Evolutionary conservation across 23 red algal genomes (phyloP).

Genomic region (Gracilariopsis chorda): DNA sequence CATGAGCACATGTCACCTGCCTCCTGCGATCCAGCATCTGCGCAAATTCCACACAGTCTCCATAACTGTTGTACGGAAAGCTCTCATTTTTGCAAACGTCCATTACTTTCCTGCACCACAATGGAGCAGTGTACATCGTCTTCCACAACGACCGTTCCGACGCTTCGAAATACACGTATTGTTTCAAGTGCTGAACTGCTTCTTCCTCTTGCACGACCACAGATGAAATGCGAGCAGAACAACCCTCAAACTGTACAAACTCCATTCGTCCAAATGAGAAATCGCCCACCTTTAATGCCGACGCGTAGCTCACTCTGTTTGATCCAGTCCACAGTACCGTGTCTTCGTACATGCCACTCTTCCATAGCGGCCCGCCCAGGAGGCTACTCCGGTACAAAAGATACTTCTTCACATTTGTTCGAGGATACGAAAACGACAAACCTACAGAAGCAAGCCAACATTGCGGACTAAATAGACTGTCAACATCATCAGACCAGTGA

Average conservation of each 20-base stretch:
- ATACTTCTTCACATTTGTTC: conserved; percentile 10
- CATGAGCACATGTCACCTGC: neutral
- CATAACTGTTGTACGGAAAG: neutral
- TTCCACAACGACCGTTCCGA: neutral
- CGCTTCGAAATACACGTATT: conserved; percentile 34
- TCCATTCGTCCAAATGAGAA: neutral
- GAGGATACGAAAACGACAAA: neutral
- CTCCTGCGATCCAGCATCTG: neutral
- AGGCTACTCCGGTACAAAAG: neutral
- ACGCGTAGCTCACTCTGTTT: neutral
- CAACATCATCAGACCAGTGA: neutral
- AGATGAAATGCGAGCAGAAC: neutral
- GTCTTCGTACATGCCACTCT: neutral
- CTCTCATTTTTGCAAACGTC: neutral
- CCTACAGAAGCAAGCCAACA: neutral
- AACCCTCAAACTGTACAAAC: conserved; percentile 25
- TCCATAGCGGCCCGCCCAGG: neutral
- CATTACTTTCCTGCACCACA: neutral
- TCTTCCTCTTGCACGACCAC: conserved; percentile 5
- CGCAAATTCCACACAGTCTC: neutral
- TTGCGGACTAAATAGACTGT: neutral
- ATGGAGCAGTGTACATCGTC: neutral
- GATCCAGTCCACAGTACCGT: neutral
- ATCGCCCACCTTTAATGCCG: neutral
- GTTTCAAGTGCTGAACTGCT: neutral